Evolutionary conservation across 2,329 filamentous ascomycete species (phyloP).

Genomic region (Monilinia laxa): DNA sequence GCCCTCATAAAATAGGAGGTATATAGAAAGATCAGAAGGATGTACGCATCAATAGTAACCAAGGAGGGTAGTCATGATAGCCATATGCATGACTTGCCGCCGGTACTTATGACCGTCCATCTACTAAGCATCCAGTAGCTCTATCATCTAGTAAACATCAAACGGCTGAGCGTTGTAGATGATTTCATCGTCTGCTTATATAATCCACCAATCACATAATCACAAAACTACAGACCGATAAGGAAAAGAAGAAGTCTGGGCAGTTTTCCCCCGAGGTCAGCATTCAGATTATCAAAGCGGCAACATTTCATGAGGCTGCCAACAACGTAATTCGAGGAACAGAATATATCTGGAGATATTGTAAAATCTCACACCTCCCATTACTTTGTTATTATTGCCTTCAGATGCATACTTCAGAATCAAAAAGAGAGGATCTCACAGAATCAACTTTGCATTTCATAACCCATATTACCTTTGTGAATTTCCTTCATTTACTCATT

Average conservation of each 20-base stretch:
- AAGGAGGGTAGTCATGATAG: too few relatives aligned
- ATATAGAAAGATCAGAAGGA: too few relatives aligned
- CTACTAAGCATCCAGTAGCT: not conserved
- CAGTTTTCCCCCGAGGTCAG: not conserved
- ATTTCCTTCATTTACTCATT: not conserved
- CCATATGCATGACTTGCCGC: too few relatives aligned
- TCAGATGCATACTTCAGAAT: not conserved
- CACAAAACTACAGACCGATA: not conserved
- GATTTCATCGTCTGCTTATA: not conserved
- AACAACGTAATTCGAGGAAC: conserved; percentile 13
- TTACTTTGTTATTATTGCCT: not conserved
- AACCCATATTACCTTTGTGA: not conserved
- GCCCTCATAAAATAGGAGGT: not conserved
- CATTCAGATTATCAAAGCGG: conserved; percentile 6
- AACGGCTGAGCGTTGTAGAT: too few relatives aligned
- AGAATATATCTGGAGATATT: conserved; percentile 11
- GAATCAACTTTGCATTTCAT: not conserved
- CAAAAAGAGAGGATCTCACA: conserved; percentile 3
- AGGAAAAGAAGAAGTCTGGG: not conserved
- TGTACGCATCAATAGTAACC: too few relatives aligned
- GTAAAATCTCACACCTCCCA: not conserved
- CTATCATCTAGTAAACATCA: not conserved
- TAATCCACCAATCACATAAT: not conserved
- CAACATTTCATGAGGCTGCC: conserved; percentile 12
- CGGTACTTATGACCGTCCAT: too few relatives aligned